Evolutionary conservation across 1,284 basidiomycete species (phyloP).

Genomic region (Termitomyces sp.): DNA sequence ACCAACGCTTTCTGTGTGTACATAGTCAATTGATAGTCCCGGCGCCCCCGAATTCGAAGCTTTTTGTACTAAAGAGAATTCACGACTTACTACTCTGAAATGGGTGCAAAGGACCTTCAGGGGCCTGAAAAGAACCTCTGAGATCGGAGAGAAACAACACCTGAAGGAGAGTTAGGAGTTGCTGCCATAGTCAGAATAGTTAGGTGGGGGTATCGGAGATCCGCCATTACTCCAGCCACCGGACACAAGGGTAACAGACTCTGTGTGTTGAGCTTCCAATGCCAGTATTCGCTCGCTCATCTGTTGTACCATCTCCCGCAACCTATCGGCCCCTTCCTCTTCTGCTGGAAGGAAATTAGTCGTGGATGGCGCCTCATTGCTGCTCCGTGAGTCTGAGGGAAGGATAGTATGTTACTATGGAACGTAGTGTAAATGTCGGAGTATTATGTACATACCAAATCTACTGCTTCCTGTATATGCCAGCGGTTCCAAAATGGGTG

Average conservation of each 20-base stretch:
- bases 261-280: slow-evolving; percentile 1
- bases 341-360: background rate
- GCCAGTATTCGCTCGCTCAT: slow-evolving; percentile 2
- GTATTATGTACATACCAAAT: background rate
- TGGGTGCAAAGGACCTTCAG: background rate
- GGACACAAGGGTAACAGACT: background rate
- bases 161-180: background rate
- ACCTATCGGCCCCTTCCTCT: background rate
- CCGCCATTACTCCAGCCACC: background rate
- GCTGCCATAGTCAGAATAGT: slow-evolving; percentile 3
- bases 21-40: no score
- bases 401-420: background rate
- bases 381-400: background rate
- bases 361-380: background rate
- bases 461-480: background rate
- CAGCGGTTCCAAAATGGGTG: background rate
- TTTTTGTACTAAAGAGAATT: background rate
- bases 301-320: background rate
- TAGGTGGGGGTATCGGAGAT: background rate
- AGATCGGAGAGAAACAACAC: background rate
- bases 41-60: background rate
- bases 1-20: no score
- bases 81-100: background rate
- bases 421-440: background rate
- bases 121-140: background rate